Base-by-base conservation (phyloP, 1,284 basidiomycete genomes). In the Cryptococcus sp. region DNA sequence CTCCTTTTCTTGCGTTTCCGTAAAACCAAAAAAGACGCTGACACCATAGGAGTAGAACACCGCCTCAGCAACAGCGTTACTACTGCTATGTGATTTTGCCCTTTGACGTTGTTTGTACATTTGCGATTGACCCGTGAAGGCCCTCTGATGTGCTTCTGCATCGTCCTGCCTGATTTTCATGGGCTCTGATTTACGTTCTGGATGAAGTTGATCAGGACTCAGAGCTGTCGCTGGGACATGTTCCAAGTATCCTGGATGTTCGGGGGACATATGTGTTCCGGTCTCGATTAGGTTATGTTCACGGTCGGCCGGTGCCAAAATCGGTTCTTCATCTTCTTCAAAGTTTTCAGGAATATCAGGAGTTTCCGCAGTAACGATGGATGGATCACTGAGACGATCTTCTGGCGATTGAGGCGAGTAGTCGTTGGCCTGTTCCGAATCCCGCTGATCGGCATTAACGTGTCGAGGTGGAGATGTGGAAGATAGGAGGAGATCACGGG, bases 21-120 rank as follows among this genome's bases (percentile, higher is more conserved):
- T 74, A 50, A 94, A 78, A 0, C 91, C 91, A 69, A 90, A 91
- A 73, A 93, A 93, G 1, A 93, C 89, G 0, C 83, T 84, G 2
- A 93, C 91, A 19, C 88, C 77, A 56, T 78, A 79, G 19, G 85
- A 83, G 63, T 92, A 92, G 73, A 92, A 91, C 4, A 93, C 81
- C 0, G 83, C 87, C 67, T 94, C 91, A 0, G 84, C 90, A n/a
- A 89, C 77, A 7, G 60, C 60, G 40, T 42, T 61, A 44, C 45
- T 55, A 39, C 49, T 56, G 1, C 52, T 55, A 19, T 61, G 53
- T 0, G 59, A 60, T 40, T 63, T 63, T 14, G 41, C 21, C 23
- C 41, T 21, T 14, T 21, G n/a, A 21, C 41, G 41, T 7, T 39
- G 14, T 21, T 43, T 43, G 13, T 19, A 22, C 41, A 43, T 43